phyloP scores from a whole-genome alignment of 2,329 filamentous ascomycete species.

The Diaporthe helianthi region DNA sequence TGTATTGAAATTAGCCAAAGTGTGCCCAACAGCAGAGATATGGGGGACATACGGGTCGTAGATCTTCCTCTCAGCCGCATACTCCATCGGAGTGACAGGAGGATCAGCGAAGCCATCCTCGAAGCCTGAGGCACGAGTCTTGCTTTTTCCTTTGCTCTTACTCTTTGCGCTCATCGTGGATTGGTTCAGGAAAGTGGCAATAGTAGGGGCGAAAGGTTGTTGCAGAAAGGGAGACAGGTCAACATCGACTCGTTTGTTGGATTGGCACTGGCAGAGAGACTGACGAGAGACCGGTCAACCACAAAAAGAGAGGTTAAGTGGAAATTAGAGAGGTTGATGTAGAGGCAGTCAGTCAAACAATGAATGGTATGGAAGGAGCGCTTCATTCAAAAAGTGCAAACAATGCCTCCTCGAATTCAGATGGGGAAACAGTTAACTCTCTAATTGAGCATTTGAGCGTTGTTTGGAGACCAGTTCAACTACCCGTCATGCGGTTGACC shows the following conservation, averaged over 20 bases:
- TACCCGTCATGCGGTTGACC: not conserved
- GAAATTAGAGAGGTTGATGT: not conserved
- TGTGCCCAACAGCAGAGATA: not conserved
- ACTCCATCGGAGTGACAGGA: constrained; percentile 75
- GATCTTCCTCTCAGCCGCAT: constrained; percentile 68
- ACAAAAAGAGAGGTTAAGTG: not conserved
- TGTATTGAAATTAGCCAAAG: constrained; percentile 36
- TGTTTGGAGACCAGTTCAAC: not conserved
- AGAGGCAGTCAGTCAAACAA: not conserved
- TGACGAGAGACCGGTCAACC: not conserved
- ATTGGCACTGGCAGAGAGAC: not conserved
- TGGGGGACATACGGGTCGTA: constrained; percentile 66
- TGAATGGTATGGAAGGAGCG: not conserved
- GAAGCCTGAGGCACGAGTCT: constrained; percentile 67
- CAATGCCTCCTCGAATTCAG: not conserved
- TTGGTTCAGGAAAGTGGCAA: not conserved
- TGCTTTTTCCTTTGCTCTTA: not conserved
- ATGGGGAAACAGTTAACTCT: not conserved
- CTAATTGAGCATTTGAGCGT: not conserved
- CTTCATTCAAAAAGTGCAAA: not conserved
- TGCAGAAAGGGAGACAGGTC: not conserved
- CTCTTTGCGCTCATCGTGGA: constrained; percentile 32
- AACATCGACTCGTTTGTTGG: not conserved
- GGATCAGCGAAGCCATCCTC: constrained; percentile 83
- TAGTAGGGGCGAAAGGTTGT: not conserved